Evolutionary conservation across 176 grass and related monocot species (phyloP), one percentile per base, ranked within the genome.

Genomic region (Urochloa ruziziensis): DNA sequence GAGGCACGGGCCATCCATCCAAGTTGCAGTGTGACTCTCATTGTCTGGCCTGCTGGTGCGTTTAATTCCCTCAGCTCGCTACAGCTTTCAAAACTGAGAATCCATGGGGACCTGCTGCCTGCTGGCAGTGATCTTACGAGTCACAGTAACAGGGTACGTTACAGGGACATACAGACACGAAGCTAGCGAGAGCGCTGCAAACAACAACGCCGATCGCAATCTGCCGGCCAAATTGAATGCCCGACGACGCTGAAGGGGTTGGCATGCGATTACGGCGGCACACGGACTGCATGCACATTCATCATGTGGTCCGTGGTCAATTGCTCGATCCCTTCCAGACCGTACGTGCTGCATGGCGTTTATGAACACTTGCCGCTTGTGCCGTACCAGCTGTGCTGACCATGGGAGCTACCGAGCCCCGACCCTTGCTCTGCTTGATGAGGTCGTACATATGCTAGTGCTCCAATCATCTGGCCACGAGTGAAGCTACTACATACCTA

Each of bases 251-350:
- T 78, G 57, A 62, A 21, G 12, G 12, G 39, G 59, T 64, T 10
- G 76, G 59, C 60, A 46, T 78, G 8, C 23, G 75, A 62, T 63
- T 47, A 63, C 59, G 75, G 24, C n/a, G n/a, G n/a, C n/a, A n/a
- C n/a, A n/a, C n/a, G n/a, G n/a, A n/a, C 36, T 19, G 16, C n/a
- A 36, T 67, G 27, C 76, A 49, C 59, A 64, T 34, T 79, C 76
- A 79, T 47, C 57, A 3, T 63, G 17, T 32, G n/a, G n/a, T 27
- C 16, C 62, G 40, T n/a, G 57, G 15, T 28, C 69, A 49, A 72
- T 29, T 25, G 13, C 43, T 49, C 67, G n/a, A n/a, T n/a, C 43
- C 25, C 2, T 29, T 72, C 2, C 24, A 19, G 27, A 72, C 42
- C 69, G 25, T 49, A 49, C 68, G 24, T 21, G 5, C 13, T 51